phyloP scores from a whole-genome alignment of 2,329 filamentous ascomycete genomes.

The Cladophialophora carrionii region DNA sequence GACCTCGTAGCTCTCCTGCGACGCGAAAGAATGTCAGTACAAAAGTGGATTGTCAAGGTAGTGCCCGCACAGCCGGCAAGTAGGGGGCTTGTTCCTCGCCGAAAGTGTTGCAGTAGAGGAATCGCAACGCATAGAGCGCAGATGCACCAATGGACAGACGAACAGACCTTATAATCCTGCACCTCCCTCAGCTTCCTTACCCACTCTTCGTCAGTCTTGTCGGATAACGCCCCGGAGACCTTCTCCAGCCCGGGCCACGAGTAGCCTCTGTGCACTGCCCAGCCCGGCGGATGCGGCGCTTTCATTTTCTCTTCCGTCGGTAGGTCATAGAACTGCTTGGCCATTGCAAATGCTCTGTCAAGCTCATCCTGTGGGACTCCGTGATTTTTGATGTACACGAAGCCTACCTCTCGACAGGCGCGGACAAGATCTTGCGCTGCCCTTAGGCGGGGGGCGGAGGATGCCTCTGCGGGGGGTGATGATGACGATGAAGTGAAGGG shows the following conservation, averaged over 20 bases:
- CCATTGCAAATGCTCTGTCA: slow-evolving; percentile 51
- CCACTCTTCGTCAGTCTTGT: slow-evolving; percentile 48
- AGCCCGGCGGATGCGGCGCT: slow-evolving; percentile 55
- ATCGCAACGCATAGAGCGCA: background rate
- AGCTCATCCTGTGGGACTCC: slow-evolving; percentile 47
- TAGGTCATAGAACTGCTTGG: slow-evolving; percentile 52
- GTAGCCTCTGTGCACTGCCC: slow-evolving; percentile 58
- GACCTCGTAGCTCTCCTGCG: slow-evolving; percentile 58
- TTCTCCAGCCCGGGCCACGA: slow-evolving; percentile 60
- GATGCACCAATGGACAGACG: background rate
- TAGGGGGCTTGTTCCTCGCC: background rate
- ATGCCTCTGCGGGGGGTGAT: slow-evolving; percentile 19
- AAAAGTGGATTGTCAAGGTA: background rate
- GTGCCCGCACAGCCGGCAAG: background rate
- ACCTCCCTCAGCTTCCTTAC: slow-evolving; percentile 51
- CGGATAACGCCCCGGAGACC: slow-evolving; percentile 53
- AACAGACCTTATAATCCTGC: slow-evolving; percentile 56
- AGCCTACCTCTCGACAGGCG: slow-evolving; percentile 52
- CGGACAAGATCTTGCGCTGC: slow-evolving; percentile 43
- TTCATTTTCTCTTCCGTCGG: slow-evolving; percentile 53
- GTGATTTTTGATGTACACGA: slow-evolving; percentile 56
- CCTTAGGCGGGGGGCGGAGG: slow-evolving; percentile 39
- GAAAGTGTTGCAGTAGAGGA: background rate
- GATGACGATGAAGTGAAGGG: slow-evolving; percentile 40
- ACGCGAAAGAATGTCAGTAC: background rate